phyloP scores from a whole-genome alignment of 2,329 filamentous ascomycete genomes.

The Chaetomium olivaceum region DNA sequence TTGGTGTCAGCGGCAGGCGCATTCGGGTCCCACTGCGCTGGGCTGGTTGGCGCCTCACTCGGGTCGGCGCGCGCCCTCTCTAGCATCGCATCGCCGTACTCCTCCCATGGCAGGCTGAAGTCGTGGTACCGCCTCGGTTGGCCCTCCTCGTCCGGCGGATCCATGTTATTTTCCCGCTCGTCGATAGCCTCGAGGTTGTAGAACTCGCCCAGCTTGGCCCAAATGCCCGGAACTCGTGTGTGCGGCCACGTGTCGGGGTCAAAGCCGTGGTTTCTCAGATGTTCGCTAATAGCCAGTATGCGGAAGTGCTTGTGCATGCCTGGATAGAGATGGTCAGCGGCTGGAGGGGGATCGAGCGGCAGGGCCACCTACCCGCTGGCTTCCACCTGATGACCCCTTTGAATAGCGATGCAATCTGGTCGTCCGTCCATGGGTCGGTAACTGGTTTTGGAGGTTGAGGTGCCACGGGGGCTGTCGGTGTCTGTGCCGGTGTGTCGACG shows the following conservation, averaged over 20 bases:
- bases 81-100: conserved; percentile 51
- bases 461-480: conserved; percentile 45
- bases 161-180: conserved; percentile 69
- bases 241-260: conserved; percentile 70
- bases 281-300: conserved; percentile 81
- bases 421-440: conserved; percentile 86
- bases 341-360: background rate
- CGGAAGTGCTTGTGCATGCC: conserved; percentile 94
- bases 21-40: conserved; percentile 44
- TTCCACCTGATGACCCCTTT: conserved; percentile 95
- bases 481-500: conserved; percentile 59
- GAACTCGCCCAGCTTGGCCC: conserved; percentile 78
- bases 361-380: conserved; percentile 69
- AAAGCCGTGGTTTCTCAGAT: conserved; percentile 77
- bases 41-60: conserved; percentile 52
- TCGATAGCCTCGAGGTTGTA: conserved; percentile 88
- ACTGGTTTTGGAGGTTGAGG: conserved; percentile 39
- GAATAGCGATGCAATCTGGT: conserved; percentile 89
- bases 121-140: conserved; percentile 63
- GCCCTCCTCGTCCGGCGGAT: conserved; percentile 57
- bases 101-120: conserved; percentile 59
- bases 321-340: conserved; percentile 38
- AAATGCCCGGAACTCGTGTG: conserved; percentile 87
- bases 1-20: conserved; percentile 35
- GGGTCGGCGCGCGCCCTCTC: conserved; percentile 47